Percentiles rank a stretch among this genome's conserved stretches.
Conservation (phyloP, 306 rosid genomes). For the Casuarina equisetifolia region DNA sequence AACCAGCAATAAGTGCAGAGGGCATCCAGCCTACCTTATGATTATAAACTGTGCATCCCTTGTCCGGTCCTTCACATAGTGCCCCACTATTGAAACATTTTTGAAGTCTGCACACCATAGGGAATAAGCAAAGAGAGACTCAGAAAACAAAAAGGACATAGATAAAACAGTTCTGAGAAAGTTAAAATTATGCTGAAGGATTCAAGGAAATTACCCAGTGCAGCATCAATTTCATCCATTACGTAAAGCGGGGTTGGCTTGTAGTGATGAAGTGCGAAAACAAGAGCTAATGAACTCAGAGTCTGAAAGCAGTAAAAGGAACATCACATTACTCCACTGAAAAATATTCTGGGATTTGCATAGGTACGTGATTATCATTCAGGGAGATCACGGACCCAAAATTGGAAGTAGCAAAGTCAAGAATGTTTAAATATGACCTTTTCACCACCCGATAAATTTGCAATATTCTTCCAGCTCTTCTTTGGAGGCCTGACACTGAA, state of each 20-base stretch:
- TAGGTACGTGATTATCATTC: conserved; percentile 11
- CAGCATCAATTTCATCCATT: conserved; percentile 99
- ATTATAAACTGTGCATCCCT: conserved; percentile 89
- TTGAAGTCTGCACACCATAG: conserved; percentile 68
- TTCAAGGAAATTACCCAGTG: conserved; percentile 55
- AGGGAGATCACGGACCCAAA: background rate
- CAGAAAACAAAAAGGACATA: background rate
- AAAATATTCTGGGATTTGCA: background rate
- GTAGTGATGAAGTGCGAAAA: conserved; percentile 96
- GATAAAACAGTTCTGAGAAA: background rate
- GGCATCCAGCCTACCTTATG: conserved; percentile 59
- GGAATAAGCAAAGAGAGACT: conserved; percentile 18
- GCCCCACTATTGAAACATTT: conserved; percentile 92
- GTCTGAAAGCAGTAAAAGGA: conserved; percentile 58
- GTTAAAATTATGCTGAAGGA: background rate
- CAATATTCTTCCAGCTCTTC: conserved; percentile 99
- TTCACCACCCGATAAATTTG: conserved; percentile 97
- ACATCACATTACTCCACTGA: conserved; percentile 11
- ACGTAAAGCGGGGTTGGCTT: conserved; percentile 97
- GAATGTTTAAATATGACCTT: conserved; percentile 48
- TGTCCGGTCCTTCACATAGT: conserved; percentile 90
- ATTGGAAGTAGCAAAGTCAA: background rate
- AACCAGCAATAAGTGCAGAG: background rate
- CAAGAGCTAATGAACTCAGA: conserved; percentile 95
- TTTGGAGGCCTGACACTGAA: conserved; percentile 97